These are phyloP conservation scores for Aciculosporium take DNA, from an alignment of 2,329 filamentous ascomycete genomes.

Conservation along the genomic window DNA sequence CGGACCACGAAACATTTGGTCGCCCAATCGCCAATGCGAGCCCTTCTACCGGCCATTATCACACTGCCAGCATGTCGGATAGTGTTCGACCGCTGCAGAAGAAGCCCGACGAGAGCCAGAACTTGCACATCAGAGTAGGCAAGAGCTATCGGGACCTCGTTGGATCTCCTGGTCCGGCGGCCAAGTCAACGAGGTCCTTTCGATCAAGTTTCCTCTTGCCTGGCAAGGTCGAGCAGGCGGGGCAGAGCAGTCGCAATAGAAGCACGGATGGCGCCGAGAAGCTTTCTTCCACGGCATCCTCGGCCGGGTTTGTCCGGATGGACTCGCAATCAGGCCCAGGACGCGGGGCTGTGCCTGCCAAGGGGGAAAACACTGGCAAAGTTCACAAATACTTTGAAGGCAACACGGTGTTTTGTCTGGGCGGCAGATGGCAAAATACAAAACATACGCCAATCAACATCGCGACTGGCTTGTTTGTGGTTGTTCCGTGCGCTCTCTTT, in stretches of 20 bases:
- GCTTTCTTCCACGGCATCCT: slow-evolving; percentile 66
- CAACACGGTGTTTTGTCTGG: slow-evolving; percentile 80
- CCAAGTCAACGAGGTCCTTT: slow-evolving; percentile 63
- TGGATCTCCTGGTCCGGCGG: slow-evolving; percentile 42
- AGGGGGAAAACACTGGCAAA: slow-evolving; percentile 33
- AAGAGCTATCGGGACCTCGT: slow-evolving; percentile 40
- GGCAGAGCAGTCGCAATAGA: slow-evolving; percentile 34
- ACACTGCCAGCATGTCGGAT: slow-evolving; percentile 52
- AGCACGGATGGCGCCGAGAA: slow-evolving; percentile 61
- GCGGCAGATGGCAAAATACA: slow-evolving; percentile 79
- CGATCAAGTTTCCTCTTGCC: slow-evolving; percentile 59
- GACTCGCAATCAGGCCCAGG: slow-evolving; percentile 20
- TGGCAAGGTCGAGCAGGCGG: slow-evolving; percentile 36
- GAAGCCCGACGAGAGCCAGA: slow-evolving; percentile 18
- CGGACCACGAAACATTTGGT: slow-evolving; percentile 58
- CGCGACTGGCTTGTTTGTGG: slow-evolving; percentile 65
- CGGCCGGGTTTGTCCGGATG: slow-evolving; percentile 46
- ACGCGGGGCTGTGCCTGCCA: slow-evolving; percentile 8
- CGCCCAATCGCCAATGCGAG: slow-evolving; percentile 61
- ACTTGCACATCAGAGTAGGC: slow-evolving; percentile 44
- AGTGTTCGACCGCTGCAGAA: slow-evolving; percentile 65
- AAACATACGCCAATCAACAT: slow-evolving; percentile 79
- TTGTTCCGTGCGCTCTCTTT: slow-evolving; percentile 69
- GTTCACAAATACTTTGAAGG: slow-evolving; percentile 91
- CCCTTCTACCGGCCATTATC: slow-evolving; percentile 45